Percentiles rank a stretch among this genome's conserved stretches.
Evolutionary conservation across 2,329 filamentous ascomycete genomes (phyloP).

Genomic region (Dendrostoma leiphaemia): DNA sequence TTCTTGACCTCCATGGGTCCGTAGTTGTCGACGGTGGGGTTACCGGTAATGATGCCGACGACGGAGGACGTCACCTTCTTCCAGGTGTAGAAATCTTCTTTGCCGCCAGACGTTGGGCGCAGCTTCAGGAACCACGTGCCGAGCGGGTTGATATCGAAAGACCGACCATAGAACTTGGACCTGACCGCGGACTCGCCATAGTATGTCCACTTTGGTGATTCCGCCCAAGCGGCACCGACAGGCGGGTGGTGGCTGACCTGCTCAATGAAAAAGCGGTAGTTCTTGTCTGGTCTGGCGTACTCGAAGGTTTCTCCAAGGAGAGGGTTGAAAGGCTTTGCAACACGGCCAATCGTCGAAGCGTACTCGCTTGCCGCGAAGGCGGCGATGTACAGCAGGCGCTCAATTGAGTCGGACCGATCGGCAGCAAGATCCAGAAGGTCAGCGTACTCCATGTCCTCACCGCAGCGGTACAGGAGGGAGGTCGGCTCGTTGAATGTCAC

Average conservation of each 20-base stretch:
- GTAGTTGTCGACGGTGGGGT: conserved; percentile 96
- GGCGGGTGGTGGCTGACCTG: conserved; percentile 98
- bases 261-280: conserved; percentile 97
- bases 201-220: conserved; percentile 93
- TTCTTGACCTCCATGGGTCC: conserved; percentile 97
- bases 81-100: conserved; percentile 93
- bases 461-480: conserved; percentile 88
- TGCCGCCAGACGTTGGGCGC: conserved; percentile 70
- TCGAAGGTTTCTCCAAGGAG: conserved; percentile 95
- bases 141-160: conserved; percentile 93
- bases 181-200: conserved; percentile 94
- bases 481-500: conserved; percentile 99
- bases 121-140: conserved; percentile 96
- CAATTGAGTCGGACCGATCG: conserved; percentile 80
- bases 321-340: conserved; percentile 98
- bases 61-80: conserved; percentile 98
- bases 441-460: conserved; percentile 97
- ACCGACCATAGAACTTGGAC: conserved; percentile 96
- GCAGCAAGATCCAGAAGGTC: conserved; percentile 88
- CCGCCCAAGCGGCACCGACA: conserved; percentile 88
- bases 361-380: conserved; percentile 97
- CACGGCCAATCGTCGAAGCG: conserved; percentile 91
- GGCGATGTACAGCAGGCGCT: conserved; percentile 90
- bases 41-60: conserved; percentile 97
- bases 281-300: conserved; percentile 92